These are phyloP conservation scores for Suhomyces kunorum DNA, from an alignment of 1,139 yeast species.

Conservation along the genomic window DNA sequence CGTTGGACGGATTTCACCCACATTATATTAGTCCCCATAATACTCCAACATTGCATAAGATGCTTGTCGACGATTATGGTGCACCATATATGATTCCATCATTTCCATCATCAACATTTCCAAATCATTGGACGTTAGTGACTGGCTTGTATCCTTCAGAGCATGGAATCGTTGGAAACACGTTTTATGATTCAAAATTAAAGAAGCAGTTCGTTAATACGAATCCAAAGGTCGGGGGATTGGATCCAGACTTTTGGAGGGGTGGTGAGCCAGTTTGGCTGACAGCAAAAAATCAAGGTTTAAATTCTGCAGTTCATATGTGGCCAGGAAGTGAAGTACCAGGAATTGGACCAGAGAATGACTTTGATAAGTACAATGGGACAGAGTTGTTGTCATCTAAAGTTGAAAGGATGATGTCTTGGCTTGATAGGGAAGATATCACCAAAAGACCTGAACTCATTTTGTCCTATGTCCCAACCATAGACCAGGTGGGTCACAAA, in stretches of 20 bases:
- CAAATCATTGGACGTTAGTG: constrained; percentile 88
- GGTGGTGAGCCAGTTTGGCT: constrained; percentile 91
- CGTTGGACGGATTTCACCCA: constrained; percentile 90
- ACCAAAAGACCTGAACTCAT: constrained; percentile 70
- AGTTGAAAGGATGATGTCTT: constrained; percentile 54
- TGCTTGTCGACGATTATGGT: constrained; percentile 57
- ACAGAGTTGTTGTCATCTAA: constrained; percentile 62
- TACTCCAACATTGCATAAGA: constrained; percentile 70
- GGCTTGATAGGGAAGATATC: constrained; percentile 62
- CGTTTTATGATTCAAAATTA: constrained; percentile 65
- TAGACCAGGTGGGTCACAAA: constrained; percentile 74
- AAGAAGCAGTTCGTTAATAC: constrained; percentile 65
- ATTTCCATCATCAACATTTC: constrained; percentile 87
- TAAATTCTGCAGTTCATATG: constrained; percentile 83
- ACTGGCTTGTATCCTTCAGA: constrained; percentile 83
- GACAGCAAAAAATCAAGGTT: constrained; percentile 67
- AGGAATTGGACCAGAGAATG: constrained; percentile 45
- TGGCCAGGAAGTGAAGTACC: constrained; percentile 92
- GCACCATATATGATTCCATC: constrained; percentile 86
- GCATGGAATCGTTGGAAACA: constrained; percentile 87
- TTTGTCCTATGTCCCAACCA: constrained; percentile 77
- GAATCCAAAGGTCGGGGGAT: constrained; percentile 55
- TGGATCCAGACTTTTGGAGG: constrained; percentile 68
- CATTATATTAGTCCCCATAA: constrained; percentile 67
- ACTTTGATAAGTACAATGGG: constrained; percentile 64